Evolutionary conservation across 768 basidiomycete genomes (phyloP), one percentile per base, ranked within the genome.

Genomic region (Dacryopinax spathularia): DNA sequence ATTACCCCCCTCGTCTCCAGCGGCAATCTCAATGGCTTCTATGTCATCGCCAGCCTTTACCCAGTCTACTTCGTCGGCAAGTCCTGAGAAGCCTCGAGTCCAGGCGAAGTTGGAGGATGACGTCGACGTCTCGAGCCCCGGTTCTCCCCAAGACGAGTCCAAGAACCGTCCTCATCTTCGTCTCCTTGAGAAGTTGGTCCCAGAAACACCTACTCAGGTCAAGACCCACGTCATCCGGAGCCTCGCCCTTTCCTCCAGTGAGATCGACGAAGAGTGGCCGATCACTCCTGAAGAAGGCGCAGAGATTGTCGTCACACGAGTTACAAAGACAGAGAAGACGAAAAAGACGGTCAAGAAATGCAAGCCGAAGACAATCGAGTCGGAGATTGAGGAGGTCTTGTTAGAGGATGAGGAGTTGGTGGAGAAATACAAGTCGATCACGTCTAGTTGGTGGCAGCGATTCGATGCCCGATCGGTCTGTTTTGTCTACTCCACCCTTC

Each of bases 201-300:
- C 29, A 6, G 48, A 56, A 18, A 56, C 48, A 56, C 48, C 48
- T 15, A 56, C 48, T 29, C 48, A 56, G 9, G 18, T 29, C 3
- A 56, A 56, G 48, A 56, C 48, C 31, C 25, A 10, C 9, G 48
- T 56, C 18, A 18, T 56, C 29, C 10, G 48, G 9, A 10, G 25
- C 3, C 48, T 56, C 18, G 48, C 48, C 5, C 13, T 29, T 9
- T 29, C 3, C 25, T 27, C 48, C 5, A 56, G 48, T 29, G 48
- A 56, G 9, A 56, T 56, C 25, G 48, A 56, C 25, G n/a, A n/a
- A n/a, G 48, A 56, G 25, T 56, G 48, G 48, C 48, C 48, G 48
- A 10, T 56, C 15, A 56, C 48, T 9, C 48, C 48, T 10, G 48
- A 13, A 29, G 48, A 56, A 27, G 48, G 48, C 3, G 48, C 25